Base-by-base conservation (phyloP, 2,329 filamentous ascomycete species). In the Blastomyces gilchristii region DNA sequence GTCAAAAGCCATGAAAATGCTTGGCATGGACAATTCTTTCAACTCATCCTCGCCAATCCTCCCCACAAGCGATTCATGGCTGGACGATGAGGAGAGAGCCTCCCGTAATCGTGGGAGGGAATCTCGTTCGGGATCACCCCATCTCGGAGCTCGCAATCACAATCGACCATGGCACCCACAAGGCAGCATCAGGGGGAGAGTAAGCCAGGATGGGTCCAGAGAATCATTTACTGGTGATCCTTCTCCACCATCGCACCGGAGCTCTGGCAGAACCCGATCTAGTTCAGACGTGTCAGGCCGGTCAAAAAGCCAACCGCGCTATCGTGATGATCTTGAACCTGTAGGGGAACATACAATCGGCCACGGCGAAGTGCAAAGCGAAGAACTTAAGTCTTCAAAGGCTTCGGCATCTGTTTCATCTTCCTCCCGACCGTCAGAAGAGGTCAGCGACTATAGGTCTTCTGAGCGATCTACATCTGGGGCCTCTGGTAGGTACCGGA, bases 281-380 rank as follows among this genome's bases (percentile, higher is more conserved):
- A 80, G 78, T 65, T 85, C 84, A 7, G 79, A 81, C 62, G 75
- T 79, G 2, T 80, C 78, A 60, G 79, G 78, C 37, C 79, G 83
- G 37, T 84, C 83, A 8, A 80, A 80, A 65, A 85, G 83, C 69
- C 80, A 81, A 52, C 75, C 76, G 53, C 74, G 79, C 54, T 77
- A 79, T 63, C 79, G 80, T 39, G 82, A 85, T 61, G 82, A 85
- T 67, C 69, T 82, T 2, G 78, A 79, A 64, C 77, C 80, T n/a
- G 78, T 82, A 71, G 72, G 75, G 2, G 80, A 82, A 69, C 77
- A 77, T 14, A 74, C 74, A 1, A 70, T 68, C 52, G 69, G 67
- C 22, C 71, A 73, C 41, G 68, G 69, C 1, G 71, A 68, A 22
- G 68, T 68, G 52, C 66, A 67, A 12, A 63, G 62, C 22, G 70